phyloP scores from a whole-genome alignment of 257 asterid genomes.

The Osmanthus fragrans region DNA sequence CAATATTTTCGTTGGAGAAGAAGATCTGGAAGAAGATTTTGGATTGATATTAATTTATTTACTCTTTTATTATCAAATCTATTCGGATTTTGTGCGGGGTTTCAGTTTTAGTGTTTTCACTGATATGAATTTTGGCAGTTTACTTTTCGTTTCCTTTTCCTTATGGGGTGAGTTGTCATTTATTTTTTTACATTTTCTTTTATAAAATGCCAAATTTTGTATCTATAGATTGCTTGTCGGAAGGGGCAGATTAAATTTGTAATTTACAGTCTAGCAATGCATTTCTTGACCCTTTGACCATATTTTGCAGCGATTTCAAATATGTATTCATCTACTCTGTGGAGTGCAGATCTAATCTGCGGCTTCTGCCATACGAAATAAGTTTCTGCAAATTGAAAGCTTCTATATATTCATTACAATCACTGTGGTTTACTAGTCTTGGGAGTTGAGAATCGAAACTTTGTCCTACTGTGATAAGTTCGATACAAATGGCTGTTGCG shows the following conservation, averaged over 20 bases:
- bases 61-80: background rate
- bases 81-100: conserved; percentile 18
- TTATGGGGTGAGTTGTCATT: conserved; percentile 45
- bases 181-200: conserved; percentile 36
- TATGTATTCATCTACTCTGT: conserved; percentile 17
- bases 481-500: conserved; percentile 66
- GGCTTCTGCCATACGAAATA: conserved; percentile 12
- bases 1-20: background rate
- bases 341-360: conserved; percentile 18
- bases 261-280: conserved; percentile 9
- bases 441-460: conserved; percentile 23
- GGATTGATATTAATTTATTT: conserved; percentile 21
- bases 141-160: conserved; percentile 27
- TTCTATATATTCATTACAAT: conserved; percentile 20
- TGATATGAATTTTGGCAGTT: conserved; percentile 37
- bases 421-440: conserved; percentile 20
- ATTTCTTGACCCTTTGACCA: conserved; percentile 22
- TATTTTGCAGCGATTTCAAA: conserved; percentile 27
- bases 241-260: conserved; percentile 16
- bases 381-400: conserved; percentile 15
- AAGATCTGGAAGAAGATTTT: conserved; percentile 11
- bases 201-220: conserved; percentile 23
- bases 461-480: conserved; percentile 9
- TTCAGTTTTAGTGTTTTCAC: conserved; percentile 20
- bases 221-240: conserved; percentile 33